Conservation (phyloP, 495 filamentous ascomycete genomes). For the Lentithecium fluviatile region DNA sequence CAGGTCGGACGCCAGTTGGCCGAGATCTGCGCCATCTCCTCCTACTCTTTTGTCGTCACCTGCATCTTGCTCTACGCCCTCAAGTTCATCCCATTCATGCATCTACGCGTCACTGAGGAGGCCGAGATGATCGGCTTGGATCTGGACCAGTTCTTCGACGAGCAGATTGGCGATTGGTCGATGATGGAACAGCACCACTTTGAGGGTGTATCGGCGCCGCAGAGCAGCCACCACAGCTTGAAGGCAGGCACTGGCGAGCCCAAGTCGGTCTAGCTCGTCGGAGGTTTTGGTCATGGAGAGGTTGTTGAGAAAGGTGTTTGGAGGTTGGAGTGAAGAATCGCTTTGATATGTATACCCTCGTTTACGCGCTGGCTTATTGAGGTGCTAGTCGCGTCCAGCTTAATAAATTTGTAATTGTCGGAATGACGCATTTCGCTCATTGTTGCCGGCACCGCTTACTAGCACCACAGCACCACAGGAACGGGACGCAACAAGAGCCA, state of each 20-base stretch:
- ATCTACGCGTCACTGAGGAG: slow-evolving; percentile 56
- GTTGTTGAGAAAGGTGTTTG: slow-evolving; percentile 7
- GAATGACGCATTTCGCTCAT: no score
- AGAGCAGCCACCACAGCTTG: slow-evolving; percentile 19
- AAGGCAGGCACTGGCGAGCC: not conserved
- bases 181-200: slow-evolving; percentile 32
- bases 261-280: slow-evolving; percentile 12
- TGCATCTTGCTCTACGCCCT: slow-evolving; percentile 55
- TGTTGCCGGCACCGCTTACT: no score
- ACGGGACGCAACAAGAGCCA: no score
- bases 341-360: slow-evolving; percentile 1
- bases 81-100: slow-evolving; percentile 60
- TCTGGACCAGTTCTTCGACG: slow-evolving; percentile 58
- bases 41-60: slow-evolving; percentile 57
- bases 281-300: not conserved
- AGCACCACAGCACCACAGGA: no score
- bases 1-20: slow-evolving; percentile 61
- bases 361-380: no score
- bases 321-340: not conserved
- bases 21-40: slow-evolving; percentile 57
- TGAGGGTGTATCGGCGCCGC: slow-evolving; percentile 11
- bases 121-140: slow-evolving; percentile 59
- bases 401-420: no score
- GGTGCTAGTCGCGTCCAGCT: no score
- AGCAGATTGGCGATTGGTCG: slow-evolving; percentile 54